Conservation (phyloP, 2,329 filamentous ascomycete species). For the Sodiomyces alkalinus region DNA sequence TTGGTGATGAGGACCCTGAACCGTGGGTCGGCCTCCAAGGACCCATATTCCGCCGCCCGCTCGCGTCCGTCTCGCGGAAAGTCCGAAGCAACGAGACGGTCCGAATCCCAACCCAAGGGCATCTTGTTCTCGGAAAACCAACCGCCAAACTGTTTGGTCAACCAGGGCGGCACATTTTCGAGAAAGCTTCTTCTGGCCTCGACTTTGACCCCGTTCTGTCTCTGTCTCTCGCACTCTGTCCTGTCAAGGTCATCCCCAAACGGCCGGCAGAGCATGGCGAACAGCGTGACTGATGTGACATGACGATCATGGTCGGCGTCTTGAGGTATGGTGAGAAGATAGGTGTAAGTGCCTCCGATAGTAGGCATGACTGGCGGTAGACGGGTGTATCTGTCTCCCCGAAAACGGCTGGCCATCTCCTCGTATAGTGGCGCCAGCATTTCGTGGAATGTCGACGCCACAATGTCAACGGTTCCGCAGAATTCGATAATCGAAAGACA, state of each 20-base stretch:
- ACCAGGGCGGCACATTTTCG: no score
- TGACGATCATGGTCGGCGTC: background rate
- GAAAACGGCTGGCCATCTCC: background rate
- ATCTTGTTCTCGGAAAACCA: no score
- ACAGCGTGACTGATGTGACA: background rate
- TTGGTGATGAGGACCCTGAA: no score
- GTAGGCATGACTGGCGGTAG: background rate
- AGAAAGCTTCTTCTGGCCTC: no score
- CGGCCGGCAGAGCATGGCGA: background rate
- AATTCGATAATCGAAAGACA: conserved; percentile 10
- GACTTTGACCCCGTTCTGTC: no score
- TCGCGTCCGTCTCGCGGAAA: no score
- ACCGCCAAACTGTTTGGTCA: no score
- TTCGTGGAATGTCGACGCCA: conserved; percentile 4
- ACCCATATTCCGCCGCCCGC: no score
- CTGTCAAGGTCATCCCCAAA: background rate
- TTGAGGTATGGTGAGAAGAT: background rate
- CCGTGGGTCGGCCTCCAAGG: no score
- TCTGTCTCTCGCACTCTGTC: background rate
- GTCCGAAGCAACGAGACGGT: no score
- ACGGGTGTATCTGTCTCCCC: background rate
- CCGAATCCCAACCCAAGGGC: no score
- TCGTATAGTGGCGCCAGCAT: conserved; percentile 2
- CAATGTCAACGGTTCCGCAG: conserved; percentile 4
- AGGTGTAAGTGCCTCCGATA: background rate